These are phyloP conservation scores for Lactarius trivialis DNA, from an alignment of 768 basidiomycete species.

Conservation along the genomic window DNA sequence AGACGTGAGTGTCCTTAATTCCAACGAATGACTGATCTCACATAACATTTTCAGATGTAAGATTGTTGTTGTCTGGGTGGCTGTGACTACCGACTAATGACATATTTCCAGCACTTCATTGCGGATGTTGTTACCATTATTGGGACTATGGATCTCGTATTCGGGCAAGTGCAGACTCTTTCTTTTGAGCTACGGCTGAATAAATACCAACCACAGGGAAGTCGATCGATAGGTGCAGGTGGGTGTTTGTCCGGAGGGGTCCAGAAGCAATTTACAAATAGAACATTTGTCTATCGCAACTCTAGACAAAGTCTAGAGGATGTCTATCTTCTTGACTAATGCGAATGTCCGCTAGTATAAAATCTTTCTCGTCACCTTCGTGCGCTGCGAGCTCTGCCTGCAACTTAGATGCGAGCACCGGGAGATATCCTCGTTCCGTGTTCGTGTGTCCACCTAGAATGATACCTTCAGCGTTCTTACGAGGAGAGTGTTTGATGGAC, in stretches of 20 bases:
- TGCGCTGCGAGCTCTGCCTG: constrained; percentile 41
- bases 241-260: constrained; percentile 13
- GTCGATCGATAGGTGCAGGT: constrained; percentile 41
- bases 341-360: constrained; percentile 46
- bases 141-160: constrained; percentile 97
- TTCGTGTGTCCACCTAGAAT: constrained; percentile 80
- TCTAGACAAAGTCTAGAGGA: constrained; percentile 61
- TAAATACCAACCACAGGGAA: constrained; percentile 31
- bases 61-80: constrained; percentile 18
- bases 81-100: constrained; percentile 12
- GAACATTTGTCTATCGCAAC: constrained; percentile 7
- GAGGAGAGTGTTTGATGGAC: constrained; percentile 25
- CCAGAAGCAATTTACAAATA: neutral
- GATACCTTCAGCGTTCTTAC: neutral
- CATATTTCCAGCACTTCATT: constrained; percentile 61
- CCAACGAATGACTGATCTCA: constrained; percentile 8
- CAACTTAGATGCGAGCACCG: constrained; percentile 62
- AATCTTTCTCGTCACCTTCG: constrained; percentile 29
- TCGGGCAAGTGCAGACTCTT: constrained; percentile 58
- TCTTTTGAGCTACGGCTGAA: neutral
- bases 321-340: constrained; percentile 70
- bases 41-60: constrained; percentile 33
- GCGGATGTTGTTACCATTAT: constrained; percentile 96
- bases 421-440: constrained; percentile 91
- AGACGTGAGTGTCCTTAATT: constrained; percentile 52